phyloP scores from a whole-genome alignment of 306 rosid species.

The Leucaena leucocephala region DNA sequence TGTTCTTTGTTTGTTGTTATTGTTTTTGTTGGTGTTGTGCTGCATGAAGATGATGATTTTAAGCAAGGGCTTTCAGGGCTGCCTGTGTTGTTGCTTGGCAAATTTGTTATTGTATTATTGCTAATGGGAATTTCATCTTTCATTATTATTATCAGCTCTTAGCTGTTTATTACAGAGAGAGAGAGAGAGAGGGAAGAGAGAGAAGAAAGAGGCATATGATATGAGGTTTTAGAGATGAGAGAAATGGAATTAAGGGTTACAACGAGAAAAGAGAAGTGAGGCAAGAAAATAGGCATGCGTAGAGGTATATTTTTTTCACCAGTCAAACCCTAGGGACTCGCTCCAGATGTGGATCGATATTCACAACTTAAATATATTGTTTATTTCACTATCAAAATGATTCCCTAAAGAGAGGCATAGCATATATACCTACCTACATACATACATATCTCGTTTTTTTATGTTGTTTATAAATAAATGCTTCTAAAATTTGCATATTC shows the following conservation, averaged over 20 bases:
- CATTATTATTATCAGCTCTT: slow-evolving; percentile 26
- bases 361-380: too few relatives aligned
- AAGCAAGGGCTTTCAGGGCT: slow-evolving; percentile 54
- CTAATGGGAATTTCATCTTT: slow-evolving; percentile 45
- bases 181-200: not conserved
- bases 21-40: not conserved
- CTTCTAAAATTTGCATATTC: too few relatives aligned
- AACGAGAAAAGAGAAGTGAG: slow-evolving; percentile 35
- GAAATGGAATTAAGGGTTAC: slow-evolving; percentile 14
- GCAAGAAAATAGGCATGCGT: slow-evolving; percentile 48
- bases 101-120: not conserved
- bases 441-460: too few relatives aligned
- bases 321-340: slow-evolving; percentile 56
- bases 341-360: slow-evolving; percentile 37
- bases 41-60: slow-evolving; percentile 21
- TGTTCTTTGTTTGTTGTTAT: slow-evolving; percentile 59
- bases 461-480: too few relatives aligned
- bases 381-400: not conserved
- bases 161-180: not conserved
- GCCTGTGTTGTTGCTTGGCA: slow-evolving; percentile 34
- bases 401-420: not conserved
- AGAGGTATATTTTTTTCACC: slow-evolving; percentile 32
- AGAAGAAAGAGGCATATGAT: not conserved
- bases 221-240: slow-evolving; percentile 22
- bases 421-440: too few relatives aligned